Base-by-base conservation (phyloP, 768 basidiomycete genomes). In the Kwoniella botswanensis region DNA sequence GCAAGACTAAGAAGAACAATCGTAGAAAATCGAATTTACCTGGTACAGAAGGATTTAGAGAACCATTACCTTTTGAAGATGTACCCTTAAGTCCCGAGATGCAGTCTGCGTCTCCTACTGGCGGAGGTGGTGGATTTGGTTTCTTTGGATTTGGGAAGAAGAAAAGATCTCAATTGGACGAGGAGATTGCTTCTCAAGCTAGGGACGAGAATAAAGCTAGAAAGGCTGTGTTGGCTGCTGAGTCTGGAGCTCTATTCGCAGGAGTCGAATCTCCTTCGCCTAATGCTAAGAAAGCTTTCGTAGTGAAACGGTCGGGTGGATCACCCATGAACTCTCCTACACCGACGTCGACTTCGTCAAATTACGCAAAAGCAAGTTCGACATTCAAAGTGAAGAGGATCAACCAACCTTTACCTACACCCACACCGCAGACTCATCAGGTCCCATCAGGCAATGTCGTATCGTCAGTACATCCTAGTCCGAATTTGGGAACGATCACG, bases 121-220 rank as follows among this genome's bases (percentile, higher is more conserved):
- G 9, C 12, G 35, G 41, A 41, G 24, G n/a, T 61, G 42, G 58
- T 66, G 67, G 59, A 62, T 35, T 59, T n/a, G 52, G 12, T 2
- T 26, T 43, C 4, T 43, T 53, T 35, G 35, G 67, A 18, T 41
- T 24, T 24, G 54, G 56, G 43, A 52, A 54, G 60, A 54, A 56
- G 29, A 67, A 52, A 17, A 69, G 50, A 67, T 72, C 68, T 35
- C 62, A 73, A 24, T 64, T 62, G 22, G 41, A 72, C 65, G 73
- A 74, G 24, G 71, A 75, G 41, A 57, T 69, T 12, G 69, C 65
- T 17, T 76, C 74, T 17, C 61, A 58, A 42, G 76, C 72, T 18
- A 59, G 74, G 54, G 78, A 81, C 59, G 79, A 81, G 68, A 79
- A 79, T 52, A 77, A 75, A 65, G 79, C 78, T 53, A 70, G 79